Conservation (phyloP, 305 asterid genomes). For the Solanum hybrid region DNA sequence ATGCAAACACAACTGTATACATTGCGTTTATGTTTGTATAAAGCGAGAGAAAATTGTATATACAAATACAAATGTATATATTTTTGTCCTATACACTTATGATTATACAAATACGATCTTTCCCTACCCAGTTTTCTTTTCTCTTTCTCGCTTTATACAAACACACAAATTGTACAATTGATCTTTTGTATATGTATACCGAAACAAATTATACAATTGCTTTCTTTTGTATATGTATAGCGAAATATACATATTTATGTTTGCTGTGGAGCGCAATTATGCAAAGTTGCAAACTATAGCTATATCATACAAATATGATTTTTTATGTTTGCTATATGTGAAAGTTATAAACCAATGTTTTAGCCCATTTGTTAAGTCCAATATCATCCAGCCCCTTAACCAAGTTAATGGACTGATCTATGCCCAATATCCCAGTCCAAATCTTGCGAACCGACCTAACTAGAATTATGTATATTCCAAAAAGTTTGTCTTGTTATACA, state of each 20-base stretch:
- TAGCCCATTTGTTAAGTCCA: not conserved
- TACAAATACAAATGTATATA: no score
- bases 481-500: not conserved
- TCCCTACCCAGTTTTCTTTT: not conserved
- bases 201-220: no score
- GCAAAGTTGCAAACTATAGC: not conserved
- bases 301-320: not conserved
- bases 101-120: not conserved
- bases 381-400: not conserved
- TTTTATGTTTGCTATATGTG: not conserved
- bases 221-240: no score
- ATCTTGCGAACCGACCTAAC: not conserved
- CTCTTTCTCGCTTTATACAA: not conserved
- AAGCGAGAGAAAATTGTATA: no score
- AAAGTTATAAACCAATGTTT: not conserved
- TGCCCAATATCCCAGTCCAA: not conserved
- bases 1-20: no score
- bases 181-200: no score
- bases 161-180: no score
- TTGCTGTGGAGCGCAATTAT: not conserved
- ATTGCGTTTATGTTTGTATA: no score
- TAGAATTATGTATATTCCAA: not conserved
- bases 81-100: not conserved
- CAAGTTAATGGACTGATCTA: not conserved
- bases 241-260: no score